phyloP scores from a whole-genome alignment of 163 green algal species.

The Trebouxiophyceae sp. region DNA sequence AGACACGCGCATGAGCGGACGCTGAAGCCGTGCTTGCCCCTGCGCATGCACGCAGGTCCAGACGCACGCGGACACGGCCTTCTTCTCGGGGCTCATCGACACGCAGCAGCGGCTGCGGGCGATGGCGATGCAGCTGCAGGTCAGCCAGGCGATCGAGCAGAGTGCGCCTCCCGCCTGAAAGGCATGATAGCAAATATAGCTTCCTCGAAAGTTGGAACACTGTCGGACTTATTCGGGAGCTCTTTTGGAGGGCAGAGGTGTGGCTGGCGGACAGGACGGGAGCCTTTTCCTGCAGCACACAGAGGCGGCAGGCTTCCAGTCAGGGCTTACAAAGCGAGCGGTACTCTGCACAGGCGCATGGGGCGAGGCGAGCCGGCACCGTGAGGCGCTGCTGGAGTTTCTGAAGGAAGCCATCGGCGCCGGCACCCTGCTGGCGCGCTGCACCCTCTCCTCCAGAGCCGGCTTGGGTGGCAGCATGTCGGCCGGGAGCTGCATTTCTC shows the following conservation, averaged over 20 bases:
- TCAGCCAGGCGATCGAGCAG: slow-evolving; percentile 28
- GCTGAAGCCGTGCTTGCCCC: neutral
- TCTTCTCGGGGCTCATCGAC: slow-evolving; percentile 36
- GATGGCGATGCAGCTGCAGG: slow-evolving; percentile 17
- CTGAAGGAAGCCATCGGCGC: slow-evolving; percentile 25
- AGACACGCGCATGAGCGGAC: neutral
- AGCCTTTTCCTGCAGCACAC: neutral
- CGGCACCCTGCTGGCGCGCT: slow-evolving; percentile 47
- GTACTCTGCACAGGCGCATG: slow-evolving; percentile 22
- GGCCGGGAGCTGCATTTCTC: too few relatives aligned
- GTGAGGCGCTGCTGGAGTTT: slow-evolving; percentile 26
- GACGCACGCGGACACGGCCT: slow-evolving; percentile 24
- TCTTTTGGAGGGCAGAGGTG: too few relatives aligned
- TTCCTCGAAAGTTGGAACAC: too few relatives aligned
- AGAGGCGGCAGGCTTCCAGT: neutral
- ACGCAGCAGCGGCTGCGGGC: slow-evolving; percentile 16
- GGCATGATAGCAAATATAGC: too few relatives aligned
- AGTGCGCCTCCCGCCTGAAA: too few relatives aligned
- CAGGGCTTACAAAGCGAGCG: neutral
- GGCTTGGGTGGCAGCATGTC: too few relatives aligned
- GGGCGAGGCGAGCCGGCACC: slow-evolving; percentile 25
- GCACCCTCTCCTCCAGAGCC: too few relatives aligned
- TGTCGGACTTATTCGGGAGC: too few relatives aligned
- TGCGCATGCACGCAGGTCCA: slow-evolving; percentile 7
- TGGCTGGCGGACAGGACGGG: neutral